Conservation (phyloP, 176 grass and related monocot species). For the Microstegium vimineum region DNA sequence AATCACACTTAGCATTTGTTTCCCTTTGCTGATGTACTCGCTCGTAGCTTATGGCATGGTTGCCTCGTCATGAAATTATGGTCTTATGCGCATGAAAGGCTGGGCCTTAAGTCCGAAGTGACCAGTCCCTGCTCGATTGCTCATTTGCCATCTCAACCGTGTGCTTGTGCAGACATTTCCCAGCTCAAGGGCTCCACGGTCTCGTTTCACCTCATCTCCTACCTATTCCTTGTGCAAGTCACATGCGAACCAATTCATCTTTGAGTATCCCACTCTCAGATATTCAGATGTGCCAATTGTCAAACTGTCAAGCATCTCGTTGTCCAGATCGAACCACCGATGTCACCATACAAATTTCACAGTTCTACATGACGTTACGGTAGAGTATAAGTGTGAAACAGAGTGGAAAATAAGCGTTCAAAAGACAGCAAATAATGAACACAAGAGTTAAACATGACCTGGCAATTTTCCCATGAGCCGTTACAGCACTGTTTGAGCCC, state of each 20-base stretch:
- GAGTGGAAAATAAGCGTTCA: background rate
- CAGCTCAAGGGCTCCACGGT: background rate
- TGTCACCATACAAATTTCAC: background rate
- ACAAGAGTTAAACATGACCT: background rate
- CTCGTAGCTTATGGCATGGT: background rate
- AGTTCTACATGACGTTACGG: background rate
- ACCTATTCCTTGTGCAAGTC: no score
- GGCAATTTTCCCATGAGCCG: background rate
- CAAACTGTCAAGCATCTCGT: no score
- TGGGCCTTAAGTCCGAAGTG: background rate
- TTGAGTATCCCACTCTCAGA: background rate
- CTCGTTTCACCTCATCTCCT: background rate
- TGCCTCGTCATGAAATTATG: background rate
- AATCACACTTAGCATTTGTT: no score
- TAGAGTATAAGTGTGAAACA: background rate
- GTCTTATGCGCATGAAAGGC: background rate
- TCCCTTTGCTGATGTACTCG: no score
- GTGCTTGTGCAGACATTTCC: background rate
- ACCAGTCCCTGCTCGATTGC: background rate
- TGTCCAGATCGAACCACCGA: background rate
- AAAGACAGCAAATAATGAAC: background rate
- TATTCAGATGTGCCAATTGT: background rate
- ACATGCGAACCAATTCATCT: background rate
- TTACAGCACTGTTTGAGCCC: slow-evolving; percentile 10
- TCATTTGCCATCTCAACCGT: background rate